phyloP scores from a whole-genome alignment of 164 flowering plant genomes.

The Chloranthus sessilifolius region DNA sequence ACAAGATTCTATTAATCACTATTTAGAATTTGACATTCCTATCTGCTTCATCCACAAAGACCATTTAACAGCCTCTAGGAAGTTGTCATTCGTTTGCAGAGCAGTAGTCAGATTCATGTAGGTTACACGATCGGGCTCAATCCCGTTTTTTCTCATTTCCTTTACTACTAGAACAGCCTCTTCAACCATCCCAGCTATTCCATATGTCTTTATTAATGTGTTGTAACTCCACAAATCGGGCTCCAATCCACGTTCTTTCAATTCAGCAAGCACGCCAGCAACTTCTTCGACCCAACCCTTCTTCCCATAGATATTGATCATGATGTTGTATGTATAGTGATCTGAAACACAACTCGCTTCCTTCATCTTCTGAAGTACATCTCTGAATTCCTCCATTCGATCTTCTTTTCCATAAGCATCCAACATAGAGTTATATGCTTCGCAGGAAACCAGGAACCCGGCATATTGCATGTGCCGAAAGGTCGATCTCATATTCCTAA shows the following conservation, averaged over 20 bases:
- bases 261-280: conserved; percentile 51
- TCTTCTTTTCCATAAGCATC: conserved; percentile 86
- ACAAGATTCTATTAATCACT: conserved; percentile 10
- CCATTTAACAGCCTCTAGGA: conserved; percentile 94
- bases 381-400: conserved; percentile 58
- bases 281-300: conserved; percentile 90
- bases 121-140: conserved; percentile 75
- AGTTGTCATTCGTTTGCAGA: conserved; percentile 60
- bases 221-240: conserved; percentile 90
- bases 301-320: conserved; percentile 86
- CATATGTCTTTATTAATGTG: conserved; percentile 90
- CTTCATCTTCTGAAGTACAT: conserved; percentile 58
- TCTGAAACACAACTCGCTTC: conserved; percentile 48
- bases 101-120: conserved; percentile 59
- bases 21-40: conserved; percentile 28
- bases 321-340: conserved; percentile 71
- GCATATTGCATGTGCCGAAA: conserved; percentile 57
- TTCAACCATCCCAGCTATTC: conserved; percentile 92
- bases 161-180: conserved; percentile 66
- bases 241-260: conserved; percentile 52
- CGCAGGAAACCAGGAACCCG: conserved; percentile 83
- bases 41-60: conserved; percentile 97
- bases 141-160: conserved; percentile 77
- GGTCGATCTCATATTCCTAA: conserved; percentile 53
- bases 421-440: conserved; percentile 88